Conservation (phyloP, 345 rosid species). For the Syzygium aqueum region DNA sequence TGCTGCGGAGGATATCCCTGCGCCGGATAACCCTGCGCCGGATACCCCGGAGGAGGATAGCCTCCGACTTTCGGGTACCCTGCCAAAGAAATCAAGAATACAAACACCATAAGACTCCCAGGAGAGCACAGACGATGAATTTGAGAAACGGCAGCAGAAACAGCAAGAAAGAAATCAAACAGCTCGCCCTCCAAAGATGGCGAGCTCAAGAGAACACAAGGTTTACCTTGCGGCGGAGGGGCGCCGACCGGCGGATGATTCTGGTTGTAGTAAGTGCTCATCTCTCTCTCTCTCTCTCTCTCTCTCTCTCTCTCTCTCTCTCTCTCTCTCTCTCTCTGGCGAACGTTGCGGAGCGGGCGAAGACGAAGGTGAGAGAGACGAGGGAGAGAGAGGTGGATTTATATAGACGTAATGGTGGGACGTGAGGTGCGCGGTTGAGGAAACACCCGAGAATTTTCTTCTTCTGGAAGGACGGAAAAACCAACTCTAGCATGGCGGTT, state of each 20-base stretch:
- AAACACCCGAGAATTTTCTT: neutral
- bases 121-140: neutral
- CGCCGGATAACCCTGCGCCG: constrained; percentile 25
- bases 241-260: constrained; percentile 51
- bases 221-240: constrained; percentile 64
- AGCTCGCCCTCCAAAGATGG: neutral
- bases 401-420: neutral
- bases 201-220: neutral
- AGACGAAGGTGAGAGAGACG: neutral
- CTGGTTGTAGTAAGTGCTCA: constrained; percentile 40
- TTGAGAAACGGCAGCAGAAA: neutral
- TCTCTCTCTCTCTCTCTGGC: neutral
- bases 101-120: neutral
- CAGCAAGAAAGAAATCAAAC: neutral
- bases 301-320: too few relatives aligned
- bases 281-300: neutral
- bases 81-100: neutral
- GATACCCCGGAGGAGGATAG: constrained; percentile 31
- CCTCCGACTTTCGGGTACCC: constrained; percentile 13
- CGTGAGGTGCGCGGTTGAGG: neutral
- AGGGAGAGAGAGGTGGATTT: neutral
- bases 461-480: neutral
- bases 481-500: neutral
- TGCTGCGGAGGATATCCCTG: constrained; percentile 21
- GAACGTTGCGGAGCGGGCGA: neutral